Percentiles rank a stretch among this genome's conserved stretches.
Conservation (phyloP, 805 yeast species). For the Yamadazyma sp. region DNA sequence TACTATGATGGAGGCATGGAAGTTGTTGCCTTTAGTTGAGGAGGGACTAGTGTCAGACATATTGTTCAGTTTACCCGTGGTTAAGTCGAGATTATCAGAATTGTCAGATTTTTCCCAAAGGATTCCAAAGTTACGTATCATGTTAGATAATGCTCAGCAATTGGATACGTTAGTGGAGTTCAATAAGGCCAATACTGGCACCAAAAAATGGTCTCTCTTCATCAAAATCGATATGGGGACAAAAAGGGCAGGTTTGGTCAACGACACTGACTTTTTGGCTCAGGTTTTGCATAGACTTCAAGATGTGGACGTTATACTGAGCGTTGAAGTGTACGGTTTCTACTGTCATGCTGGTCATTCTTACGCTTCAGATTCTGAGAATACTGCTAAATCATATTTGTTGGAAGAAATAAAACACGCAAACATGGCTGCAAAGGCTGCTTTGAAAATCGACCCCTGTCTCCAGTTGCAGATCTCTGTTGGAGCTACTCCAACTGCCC, state of each 20-base stretch:
- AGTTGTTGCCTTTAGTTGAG: slow-evolving; percentile 40
- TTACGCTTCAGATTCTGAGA: slow-evolving; percentile 47
- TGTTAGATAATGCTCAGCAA: slow-evolving; percentile 64
- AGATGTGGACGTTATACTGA: slow-evolving; percentile 22
- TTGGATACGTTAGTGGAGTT: slow-evolving; percentile 46
- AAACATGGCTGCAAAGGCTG: slow-evolving; percentile 49
- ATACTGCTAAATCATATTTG: slow-evolving; percentile 48
- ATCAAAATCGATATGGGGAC: slow-evolving; percentile 73
- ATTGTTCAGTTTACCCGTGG: slow-evolving; percentile 43
- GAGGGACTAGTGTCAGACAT: slow-evolving; percentile 37
- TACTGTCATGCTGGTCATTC: slow-evolving; percentile 84
- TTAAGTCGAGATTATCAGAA: slow-evolving; percentile 49
- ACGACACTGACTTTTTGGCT: slow-evolving; percentile 34
- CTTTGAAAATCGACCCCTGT: slow-evolving; percentile 33
- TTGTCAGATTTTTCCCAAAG: slow-evolving; percentile 42
- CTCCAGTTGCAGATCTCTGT: slow-evolving; percentile 56
- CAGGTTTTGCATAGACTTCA: slow-evolving; percentile 31
- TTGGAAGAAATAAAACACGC: slow-evolving; percentile 60
- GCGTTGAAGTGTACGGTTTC: slow-evolving; percentile 58
- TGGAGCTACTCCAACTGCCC: slow-evolving; percentile 83
- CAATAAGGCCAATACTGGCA: slow-evolving; percentile 21
- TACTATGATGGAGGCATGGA: slow-evolving; percentile 67
- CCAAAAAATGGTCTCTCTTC: slow-evolving; percentile 58
- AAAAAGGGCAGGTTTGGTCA: slow-evolving; percentile 59
- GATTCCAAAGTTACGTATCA: slow-evolving; percentile 49